Evolutionary conservation across 1,139 yeast species (phyloP), one percentile per base, ranked within the genome.

Genomic region (Hansenula sp.): DNA sequence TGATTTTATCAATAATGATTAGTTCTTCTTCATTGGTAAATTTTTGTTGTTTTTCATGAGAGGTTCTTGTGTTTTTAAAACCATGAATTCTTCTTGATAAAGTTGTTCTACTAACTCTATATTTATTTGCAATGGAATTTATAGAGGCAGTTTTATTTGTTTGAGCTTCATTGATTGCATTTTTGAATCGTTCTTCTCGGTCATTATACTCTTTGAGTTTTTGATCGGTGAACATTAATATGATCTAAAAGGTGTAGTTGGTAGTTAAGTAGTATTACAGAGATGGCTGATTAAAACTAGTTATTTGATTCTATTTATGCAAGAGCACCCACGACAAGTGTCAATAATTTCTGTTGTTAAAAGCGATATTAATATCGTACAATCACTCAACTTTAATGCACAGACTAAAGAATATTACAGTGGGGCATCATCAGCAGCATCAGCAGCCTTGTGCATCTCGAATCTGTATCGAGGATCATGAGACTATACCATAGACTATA

Each of bases 1-100:
- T 54, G 33, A 57, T 50, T 32, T 42, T 45, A 5, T 17, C n/a
- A 3, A 57, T 55, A 9, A 57, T 55, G 16, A 48, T 13, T 12
- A 41, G 12, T 41, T 57, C 60, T 40, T 57, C 60, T 2, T 52
- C 57, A 33, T 55, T 55, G 28, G 57, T 53, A 45, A 57, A 55
- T 41, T 57, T 57, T 41, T 57, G 60, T 33, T 57, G 59, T 45
- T 57, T 57, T 42, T 55, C 59, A 33, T 55, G 59, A 17, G 57
- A 49, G 38, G 51, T 54, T 28, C 59, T 45, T 1, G 59, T 55
- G 45, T 57, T 55, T 41, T 57, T 57, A 42, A 52, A 55, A 5
- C 59, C 60, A 31, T 57, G 56, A n/a, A 55, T 53, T 32, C 59
- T 49, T 46, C 59, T 52, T 19, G 59, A 52, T 11, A 54, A 43